Percentiles rank a stretch among this genome's conserved stretches.
These are phyloP conservation scores for Erysimum cheiranthoides DNA, from an alignment of 345 rosid species.

Conservation along the genomic window DNA sequence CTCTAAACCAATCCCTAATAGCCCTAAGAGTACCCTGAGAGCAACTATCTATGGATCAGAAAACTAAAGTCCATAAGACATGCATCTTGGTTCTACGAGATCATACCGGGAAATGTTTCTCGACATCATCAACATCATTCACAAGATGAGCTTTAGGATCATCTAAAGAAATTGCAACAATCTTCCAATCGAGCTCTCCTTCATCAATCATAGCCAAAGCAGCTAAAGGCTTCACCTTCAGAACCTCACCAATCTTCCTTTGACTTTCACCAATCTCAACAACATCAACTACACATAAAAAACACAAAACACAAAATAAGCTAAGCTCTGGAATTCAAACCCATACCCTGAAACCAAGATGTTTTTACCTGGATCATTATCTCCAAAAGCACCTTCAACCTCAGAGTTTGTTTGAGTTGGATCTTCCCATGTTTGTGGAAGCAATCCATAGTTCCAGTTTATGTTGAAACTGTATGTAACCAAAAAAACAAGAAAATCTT, in stretches of 20 bases:
- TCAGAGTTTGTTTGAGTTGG: slow-evolving; percentile 79
- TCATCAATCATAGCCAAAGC: slow-evolving; percentile 97
- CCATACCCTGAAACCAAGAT: background rate
- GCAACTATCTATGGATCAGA: slow-evolving; percentile 5
- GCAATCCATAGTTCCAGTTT: slow-evolving; percentile 97
- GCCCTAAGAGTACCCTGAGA: slow-evolving; percentile 83
- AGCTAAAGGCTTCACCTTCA: slow-evolving; percentile 84
- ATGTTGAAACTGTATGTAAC: slow-evolving; percentile 57
- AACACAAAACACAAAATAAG: background rate
- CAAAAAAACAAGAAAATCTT: background rate
- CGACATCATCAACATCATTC: slow-evolving; percentile 82
- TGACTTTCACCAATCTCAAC: slow-evolving; percentile 85
- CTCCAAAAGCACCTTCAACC: slow-evolving; percentile 92
- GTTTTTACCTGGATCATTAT: slow-evolving; percentile 76
- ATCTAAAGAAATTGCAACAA: slow-evolving; percentile 88
- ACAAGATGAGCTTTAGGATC: slow-evolving; percentile 94
- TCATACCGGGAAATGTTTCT: slow-evolving; percentile 86
- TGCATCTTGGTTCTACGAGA: background rate
- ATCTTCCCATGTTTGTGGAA: slow-evolving; percentile 99
- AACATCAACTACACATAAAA: slow-evolving; percentile 68
- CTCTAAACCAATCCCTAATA: slow-evolving; percentile 88
- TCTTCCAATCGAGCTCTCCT: slow-evolving; percentile 99
- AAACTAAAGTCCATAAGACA: background rate
- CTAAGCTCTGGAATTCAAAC: background rate
- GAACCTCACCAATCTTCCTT: slow-evolving; percentile 74